Conservation (phyloP, 2,329 filamentous ascomycete genomes). For the Cercospora sp. region DNA sequence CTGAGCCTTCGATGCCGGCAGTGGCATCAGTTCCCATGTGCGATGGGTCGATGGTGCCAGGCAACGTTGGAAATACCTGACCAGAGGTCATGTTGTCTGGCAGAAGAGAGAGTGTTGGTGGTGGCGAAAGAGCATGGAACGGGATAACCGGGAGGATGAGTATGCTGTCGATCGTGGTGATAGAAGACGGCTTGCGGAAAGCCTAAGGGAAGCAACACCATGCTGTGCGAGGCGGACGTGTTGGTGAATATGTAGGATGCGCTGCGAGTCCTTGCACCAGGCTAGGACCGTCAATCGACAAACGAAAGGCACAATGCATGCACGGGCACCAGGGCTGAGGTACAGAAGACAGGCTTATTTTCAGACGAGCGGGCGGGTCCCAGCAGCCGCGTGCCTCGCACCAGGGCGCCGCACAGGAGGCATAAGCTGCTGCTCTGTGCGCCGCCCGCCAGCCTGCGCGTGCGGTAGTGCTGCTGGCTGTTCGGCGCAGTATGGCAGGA, state of each 20-base stretch:
- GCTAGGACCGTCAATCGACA: constrained; percentile 22
- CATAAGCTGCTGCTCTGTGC: constrained; percentile 24
- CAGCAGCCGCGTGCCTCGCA: constrained; percentile 22
- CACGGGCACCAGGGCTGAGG: constrained; percentile 30
- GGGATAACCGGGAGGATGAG: constrained; percentile 30
- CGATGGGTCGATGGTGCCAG: constrained; percentile 33
- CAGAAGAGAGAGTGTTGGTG: constrained; percentile 25
- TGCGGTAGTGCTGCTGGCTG: constrained; percentile 5
- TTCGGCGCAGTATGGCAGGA: constrained; percentile 6
- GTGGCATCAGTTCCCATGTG: constrained; percentile 33
- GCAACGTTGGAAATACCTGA: constrained; percentile 33
- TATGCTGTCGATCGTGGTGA: constrained; percentile 29
- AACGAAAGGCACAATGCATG: constrained; percentile 27
- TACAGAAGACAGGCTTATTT: constrained; percentile 33
- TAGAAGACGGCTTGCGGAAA: constrained; percentile 27
- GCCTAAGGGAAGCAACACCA: constrained; percentile 27
- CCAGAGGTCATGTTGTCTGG: constrained; percentile 34
- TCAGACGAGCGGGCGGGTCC: constrained; percentile 26
- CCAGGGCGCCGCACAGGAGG: constrained; percentile 24
- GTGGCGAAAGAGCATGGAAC: constrained; percentile 32
- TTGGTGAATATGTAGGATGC: constrained; percentile 38
- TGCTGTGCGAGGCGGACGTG: constrained; percentile 33
- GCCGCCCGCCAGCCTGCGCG: constrained; percentile 4
- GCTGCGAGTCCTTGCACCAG: constrained; percentile 24
- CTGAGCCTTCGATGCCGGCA: constrained; percentile 28